These are phyloP conservation scores for Sphagnum tenellum DNA, from an alignment of 225 moss, liverwort and hornwort species.

Conservation along the genomic window DNA sequence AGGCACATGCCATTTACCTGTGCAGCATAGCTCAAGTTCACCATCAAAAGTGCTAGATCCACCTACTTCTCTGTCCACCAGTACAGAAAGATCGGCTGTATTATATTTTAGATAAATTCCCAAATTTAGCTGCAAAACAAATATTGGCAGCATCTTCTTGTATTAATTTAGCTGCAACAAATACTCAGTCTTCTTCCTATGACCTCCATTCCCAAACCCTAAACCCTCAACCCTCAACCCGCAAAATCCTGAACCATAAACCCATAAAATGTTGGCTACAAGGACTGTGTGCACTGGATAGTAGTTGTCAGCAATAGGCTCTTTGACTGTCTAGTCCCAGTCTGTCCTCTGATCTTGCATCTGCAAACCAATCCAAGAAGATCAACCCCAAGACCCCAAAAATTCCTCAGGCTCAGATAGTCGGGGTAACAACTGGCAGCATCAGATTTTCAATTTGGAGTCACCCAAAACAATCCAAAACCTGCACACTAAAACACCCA, in stretches of 20 bases:
- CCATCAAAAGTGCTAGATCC: conserved; percentile 73
- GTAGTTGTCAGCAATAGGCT: conserved; percentile 92
- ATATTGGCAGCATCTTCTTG: too few relatives aligned
- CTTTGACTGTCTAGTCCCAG: conserved; percentile 76
- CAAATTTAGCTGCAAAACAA: conserved; percentile 54
- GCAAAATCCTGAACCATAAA: too few relatives aligned
- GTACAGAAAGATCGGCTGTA: conserved; percentile 63
- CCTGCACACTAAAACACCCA: too few relatives aligned
- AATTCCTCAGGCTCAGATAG: too few relatives aligned
- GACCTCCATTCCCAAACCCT: too few relatives aligned
- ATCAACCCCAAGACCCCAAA: too few relatives aligned
- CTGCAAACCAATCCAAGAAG: conserved; percentile 16
- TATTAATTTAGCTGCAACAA: too few relatives aligned
- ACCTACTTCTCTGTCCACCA: conserved; percentile 81
- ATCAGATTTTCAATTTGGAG: too few relatives aligned
- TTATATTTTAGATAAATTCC: conserved; percentile 70
- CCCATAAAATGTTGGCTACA: neutral
- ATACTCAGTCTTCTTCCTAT: too few relatives aligned
- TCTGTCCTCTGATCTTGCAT: conserved; percentile 72
- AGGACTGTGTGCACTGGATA: conserved; percentile 51
- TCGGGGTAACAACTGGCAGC: too few relatives aligned
- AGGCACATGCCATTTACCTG: conserved; percentile 29
- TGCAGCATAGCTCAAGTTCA: conserved; percentile 80
- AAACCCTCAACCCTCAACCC: neutral
- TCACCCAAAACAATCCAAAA: too few relatives aligned